Evolutionary conservation across 192 early-diverging fungal genomes (phyloP).

Genomic region (Backusella tuberculispora): DNA sequence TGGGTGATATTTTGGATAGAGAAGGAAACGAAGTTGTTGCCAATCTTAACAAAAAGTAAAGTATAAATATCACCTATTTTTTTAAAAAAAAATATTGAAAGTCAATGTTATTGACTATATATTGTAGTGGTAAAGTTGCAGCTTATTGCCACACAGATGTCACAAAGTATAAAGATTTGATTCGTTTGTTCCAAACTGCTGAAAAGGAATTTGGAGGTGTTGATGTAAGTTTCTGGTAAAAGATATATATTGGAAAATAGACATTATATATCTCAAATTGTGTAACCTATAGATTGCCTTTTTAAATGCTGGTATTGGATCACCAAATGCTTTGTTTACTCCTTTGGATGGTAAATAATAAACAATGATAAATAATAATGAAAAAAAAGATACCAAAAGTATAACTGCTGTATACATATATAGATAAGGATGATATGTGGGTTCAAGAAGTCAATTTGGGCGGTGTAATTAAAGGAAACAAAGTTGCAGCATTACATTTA

Average conservation of each 20-base stretch:
- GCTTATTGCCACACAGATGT: constrained; percentile 26
- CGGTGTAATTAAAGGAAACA: constrained; percentile 30
- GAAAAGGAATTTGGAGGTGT: constrained; percentile 38
- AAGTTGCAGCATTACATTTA: constrained; percentile 35
- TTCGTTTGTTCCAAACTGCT: constrained; percentile 29
- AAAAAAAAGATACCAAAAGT: too few relatives aligned
- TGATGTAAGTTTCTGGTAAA: constrained; percentile 32
- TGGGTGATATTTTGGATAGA: constrained; percentile 24
- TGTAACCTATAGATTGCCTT: neutral
- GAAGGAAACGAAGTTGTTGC: constrained; percentile 19
- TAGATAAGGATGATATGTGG: constrained; percentile 9
- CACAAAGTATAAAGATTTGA: constrained; percentile 29
- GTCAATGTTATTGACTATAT: neutral
- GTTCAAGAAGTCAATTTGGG: constrained; percentile 15
- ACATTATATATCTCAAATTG: neutral
- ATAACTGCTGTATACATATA: neutral
- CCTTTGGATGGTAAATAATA: neutral
- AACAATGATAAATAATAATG: too few relatives aligned
- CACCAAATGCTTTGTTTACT: neutral
- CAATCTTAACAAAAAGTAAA: constrained; percentile 20
- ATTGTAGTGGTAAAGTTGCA: constrained; percentile 21
- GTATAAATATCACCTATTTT: neutral
- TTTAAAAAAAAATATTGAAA: constrained; percentile 5
- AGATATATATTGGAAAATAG: too few relatives aligned
- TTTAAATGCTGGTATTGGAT: neutral